phyloP scores from a whole-genome alignment of 495 filamentous ascomycete genomes.

The Neurospora sp. region DNA sequence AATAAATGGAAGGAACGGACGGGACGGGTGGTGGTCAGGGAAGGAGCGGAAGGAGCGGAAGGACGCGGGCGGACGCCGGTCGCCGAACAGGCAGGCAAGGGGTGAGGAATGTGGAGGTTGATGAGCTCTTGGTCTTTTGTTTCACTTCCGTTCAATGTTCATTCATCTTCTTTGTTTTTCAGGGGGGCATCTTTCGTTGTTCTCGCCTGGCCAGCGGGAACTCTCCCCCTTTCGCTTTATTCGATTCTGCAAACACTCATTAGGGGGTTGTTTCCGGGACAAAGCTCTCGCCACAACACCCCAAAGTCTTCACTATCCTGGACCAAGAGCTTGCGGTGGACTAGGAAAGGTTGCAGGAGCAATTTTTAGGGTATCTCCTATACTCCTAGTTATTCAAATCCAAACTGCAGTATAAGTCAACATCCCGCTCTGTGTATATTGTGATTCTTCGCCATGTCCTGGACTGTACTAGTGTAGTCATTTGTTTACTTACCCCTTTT shows the following conservation, averaged over 20 bases:
- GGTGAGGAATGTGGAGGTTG: background rate
- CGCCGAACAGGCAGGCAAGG: background rate
- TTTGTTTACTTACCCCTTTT: background rate
- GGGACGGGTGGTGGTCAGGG: background rate
- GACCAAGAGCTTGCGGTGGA: background rate
- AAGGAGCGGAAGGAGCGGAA: background rate
- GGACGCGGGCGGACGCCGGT: background rate
- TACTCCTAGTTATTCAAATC: background rate
- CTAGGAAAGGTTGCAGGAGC: background rate
- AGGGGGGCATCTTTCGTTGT: background rate
- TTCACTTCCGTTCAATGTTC: background rate
- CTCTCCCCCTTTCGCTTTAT: background rate
- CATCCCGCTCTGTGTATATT: background rate
- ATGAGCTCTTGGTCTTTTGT: background rate
- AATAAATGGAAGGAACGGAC: background rate
- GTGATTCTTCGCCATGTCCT: background rate
- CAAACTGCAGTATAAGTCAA: background rate
- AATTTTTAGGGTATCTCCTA: background rate
- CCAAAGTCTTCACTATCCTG: background rate
- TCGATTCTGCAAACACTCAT: background rate
- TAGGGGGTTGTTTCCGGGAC: background rate
- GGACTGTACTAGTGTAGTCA: background rate
- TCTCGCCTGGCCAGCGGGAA: background rate
- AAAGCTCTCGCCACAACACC: background rate
- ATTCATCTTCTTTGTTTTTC: background rate